Percentiles rank a stretch among this genome's conserved stretches.
Conservation (phyloP, 148 eudicot genomes). For the Dianthus caryophyllus region DNA sequence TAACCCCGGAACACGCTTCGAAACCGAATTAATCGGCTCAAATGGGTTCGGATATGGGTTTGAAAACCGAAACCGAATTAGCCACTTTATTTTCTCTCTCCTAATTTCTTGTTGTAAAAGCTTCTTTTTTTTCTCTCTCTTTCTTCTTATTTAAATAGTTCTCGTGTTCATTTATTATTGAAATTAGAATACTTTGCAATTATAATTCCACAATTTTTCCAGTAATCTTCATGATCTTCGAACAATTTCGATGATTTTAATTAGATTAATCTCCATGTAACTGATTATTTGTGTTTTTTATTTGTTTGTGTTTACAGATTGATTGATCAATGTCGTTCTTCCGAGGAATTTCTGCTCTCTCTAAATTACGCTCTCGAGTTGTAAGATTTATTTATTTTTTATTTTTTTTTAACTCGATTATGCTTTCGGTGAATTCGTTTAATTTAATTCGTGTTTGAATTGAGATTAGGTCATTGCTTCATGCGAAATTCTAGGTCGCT, state of each 20-base stretch:
- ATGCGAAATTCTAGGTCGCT: neutral
- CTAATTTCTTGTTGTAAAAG: neutral
- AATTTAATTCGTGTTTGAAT: neutral
- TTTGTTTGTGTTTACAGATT: neutral
- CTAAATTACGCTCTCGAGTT: constrained; percentile 71
- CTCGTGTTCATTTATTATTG: no score
- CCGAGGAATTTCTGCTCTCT: constrained; percentile 52
- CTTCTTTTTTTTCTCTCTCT: neutral
- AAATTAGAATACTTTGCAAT: no score
- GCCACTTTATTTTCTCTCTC: neutral
- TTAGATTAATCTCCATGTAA: neutral
- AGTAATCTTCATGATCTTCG: neutral
- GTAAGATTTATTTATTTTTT: constrained; percentile 36
- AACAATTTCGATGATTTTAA: no score
- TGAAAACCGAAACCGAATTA: no score
- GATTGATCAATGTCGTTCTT: constrained; percentile 69
- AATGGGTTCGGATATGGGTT: no score
- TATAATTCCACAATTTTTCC: no score
- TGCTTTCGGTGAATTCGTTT: neutral
- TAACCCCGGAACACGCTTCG: no score
- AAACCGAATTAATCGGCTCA: no score
- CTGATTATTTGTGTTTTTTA: neutral
- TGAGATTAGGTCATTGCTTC: neutral
- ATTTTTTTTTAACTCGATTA: neutral
- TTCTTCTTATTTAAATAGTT: neutral